Conservation (phyloP, 495 filamentous ascomycete species). For the Chaetomium tenue region DNA sequence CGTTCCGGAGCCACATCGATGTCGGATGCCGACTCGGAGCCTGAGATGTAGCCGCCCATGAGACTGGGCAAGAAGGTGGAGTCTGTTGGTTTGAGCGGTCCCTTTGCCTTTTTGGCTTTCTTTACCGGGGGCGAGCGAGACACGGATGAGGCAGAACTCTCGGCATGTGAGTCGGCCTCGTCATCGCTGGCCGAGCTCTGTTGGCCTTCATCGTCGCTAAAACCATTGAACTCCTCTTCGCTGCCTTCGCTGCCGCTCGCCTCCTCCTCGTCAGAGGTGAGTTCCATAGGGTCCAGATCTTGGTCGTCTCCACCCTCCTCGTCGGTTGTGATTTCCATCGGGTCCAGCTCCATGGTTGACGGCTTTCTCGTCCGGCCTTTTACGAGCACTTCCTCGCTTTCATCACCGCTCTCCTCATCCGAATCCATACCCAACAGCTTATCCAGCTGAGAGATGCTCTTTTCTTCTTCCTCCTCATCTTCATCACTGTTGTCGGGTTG, state of each 20-base stretch:
- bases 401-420: constrained; percentile 19
- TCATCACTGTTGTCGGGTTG: background rate
- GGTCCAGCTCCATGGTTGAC: constrained; percentile 25
- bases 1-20: constrained; percentile 47
- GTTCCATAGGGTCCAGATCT: constrained; percentile 23
- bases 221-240: constrained; percentile 23
- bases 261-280: constrained; percentile 25
- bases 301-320: constrained; percentile 23
- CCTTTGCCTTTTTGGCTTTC: constrained; percentile 25
- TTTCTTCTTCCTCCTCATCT: constrained; percentile 26
- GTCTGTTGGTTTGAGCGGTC: constrained; percentile 35
- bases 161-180: constrained; percentile 29
- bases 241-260: constrained; percentile 20
- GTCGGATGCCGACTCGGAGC: constrained; percentile 66
- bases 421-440: constrained; percentile 26
- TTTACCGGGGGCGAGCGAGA: constrained; percentile 45
- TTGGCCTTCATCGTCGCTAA: constrained; percentile 19
- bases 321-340: constrained; percentile 30
- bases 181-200: constrained; percentile 16
- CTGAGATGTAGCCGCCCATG: constrained; percentile 89
- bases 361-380: constrained; percentile 14
- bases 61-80: constrained; percentile 84
- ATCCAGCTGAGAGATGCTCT: constrained; percentile 22
- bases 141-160: constrained; percentile 31
- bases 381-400: constrained; percentile 21